Evolutionary conservation across 495 filamentous ascomycete species (phyloP).

Genomic region (Aspergillus bertholletiae): DNA sequence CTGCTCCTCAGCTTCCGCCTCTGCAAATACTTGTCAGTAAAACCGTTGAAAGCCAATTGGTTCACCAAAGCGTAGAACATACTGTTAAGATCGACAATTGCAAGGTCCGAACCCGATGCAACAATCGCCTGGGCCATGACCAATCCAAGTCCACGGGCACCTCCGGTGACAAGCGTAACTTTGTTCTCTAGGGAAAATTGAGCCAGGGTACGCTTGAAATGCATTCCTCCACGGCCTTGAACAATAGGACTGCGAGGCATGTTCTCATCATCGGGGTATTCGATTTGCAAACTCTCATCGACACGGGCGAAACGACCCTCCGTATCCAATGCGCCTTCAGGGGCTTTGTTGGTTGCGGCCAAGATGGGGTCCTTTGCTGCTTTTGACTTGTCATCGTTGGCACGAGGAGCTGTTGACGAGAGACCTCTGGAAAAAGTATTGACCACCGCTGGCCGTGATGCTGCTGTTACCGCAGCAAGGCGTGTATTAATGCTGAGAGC

Average conservation of each 20-base stretch:
- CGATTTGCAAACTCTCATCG: conserved; percentile 68
- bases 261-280: conserved; percentile 68
- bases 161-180: conserved; percentile 79
- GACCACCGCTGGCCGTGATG: conserved; percentile 5
- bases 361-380: conserved; percentile 27
- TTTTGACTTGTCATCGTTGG: conserved; percentile 22
- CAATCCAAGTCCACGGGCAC: conserved; percentile 79
- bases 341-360: conserved; percentile 30
- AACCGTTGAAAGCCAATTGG: background rate
- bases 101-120: conserved; percentile 80
- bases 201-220: conserved; percentile 67
- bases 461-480: conserved; percentile 16
- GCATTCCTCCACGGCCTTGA: conserved; percentile 65
- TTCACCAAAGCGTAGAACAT: conserved; percentile 25
- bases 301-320: conserved; percentile 67
- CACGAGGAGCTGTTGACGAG: conserved; percentile 28
- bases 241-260: conserved; percentile 65
- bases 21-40: conserved; percentile 38
- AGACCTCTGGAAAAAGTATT: conserved; percentile 22
- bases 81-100: conserved; percentile 93
- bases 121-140: conserved; percentile 91
- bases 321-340: conserved; percentile 26
- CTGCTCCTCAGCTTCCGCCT: conserved; percentile 78
- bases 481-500: conserved; percentile 21
- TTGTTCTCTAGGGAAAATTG: conserved; percentile 77